Evolutionary conservation across 371 early-diverging fungal genomes (phyloP), one percentile per base, ranked within the genome.

Genomic region (Mucor piriformis): DNA sequence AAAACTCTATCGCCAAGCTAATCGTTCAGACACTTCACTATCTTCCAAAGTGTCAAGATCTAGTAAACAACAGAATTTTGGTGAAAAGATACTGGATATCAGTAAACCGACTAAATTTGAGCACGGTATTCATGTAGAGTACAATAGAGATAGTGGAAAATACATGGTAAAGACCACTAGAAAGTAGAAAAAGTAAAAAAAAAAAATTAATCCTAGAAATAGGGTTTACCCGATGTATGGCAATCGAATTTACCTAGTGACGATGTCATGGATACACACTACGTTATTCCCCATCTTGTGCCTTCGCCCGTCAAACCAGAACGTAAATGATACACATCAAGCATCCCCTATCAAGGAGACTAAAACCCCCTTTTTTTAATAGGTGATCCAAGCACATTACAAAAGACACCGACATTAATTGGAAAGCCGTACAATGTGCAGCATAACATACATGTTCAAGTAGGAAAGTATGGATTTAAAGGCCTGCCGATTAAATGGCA

Each of bases 151-250:
- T 24, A 80, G 79, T 53, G 84, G 85, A 34, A 82, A 82, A 67
- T 87, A 77, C 48, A 83, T 85, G 85, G 87, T 80, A 72, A 64
- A 33, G 13, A 18, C 4, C 10, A 37, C 23, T 42, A 23, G 33
- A 27, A 54, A 48, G 15, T 38, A 8, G 24, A 18, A 3, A 43
- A 2, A 43, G 20, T 13, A 44, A 15, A 51, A 16, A 43, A 16
- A 34, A 44, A 32, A 16, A 38, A 50, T 11, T 43, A 15, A 16
- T 38, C 42, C 40, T 15, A 11, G 38, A 37, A n/a, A 29, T 67
- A 82, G 83, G 83, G 87, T 6, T 73, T 87, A 46, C 87, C 87
- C 21, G 87, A 87, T 63, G 87, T 87, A 25, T 87, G 87, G 87
- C 74, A 81, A 32, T 67, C 76, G 25, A 73, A 77, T 37, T 57